Percentiles rank a stretch among this genome's conserved stretches.
Evolutionary conservation across 345 rosid species (phyloP).

Genomic region (Geranium rotundifolium): DNA sequence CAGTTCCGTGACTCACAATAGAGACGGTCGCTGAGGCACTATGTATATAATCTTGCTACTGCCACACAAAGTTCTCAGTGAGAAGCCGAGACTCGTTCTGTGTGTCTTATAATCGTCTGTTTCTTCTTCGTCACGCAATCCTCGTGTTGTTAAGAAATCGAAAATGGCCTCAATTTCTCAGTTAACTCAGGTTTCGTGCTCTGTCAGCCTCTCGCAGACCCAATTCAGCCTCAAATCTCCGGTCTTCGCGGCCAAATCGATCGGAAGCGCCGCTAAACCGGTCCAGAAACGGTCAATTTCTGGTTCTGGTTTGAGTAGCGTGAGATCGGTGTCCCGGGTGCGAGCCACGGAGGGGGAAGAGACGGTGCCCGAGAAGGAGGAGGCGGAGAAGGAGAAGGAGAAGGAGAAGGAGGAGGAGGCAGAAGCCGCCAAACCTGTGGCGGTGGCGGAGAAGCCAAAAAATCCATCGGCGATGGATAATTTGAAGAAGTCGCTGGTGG

Average conservation of each 20-base stretch:
- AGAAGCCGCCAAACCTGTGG: too few species aligned
- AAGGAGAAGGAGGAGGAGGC: too few species aligned
- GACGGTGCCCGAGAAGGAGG: conserved; percentile 12
- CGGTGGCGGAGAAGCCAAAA: conserved; percentile 8
- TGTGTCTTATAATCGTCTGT: too few species aligned
- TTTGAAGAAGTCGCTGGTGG: conserved; percentile 54
- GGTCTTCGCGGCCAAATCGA: not conserved
- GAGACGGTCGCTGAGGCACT: too few species aligned
- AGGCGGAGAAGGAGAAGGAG: too few species aligned
- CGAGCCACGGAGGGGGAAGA: conserved; percentile 8
- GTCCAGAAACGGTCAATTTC: not conserved
- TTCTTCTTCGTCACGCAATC: not conserved
- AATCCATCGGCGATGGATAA: conserved; percentile 36
- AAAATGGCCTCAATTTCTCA: conserved; percentile 12
- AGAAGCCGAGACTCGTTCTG: too few species aligned
- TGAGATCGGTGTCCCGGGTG: conserved; percentile 8
- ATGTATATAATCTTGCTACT: too few species aligned
- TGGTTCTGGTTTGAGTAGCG: not conserved
- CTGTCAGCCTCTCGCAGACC: not conserved
- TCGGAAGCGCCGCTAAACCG: not conserved
- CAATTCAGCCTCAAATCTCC: not conserved
- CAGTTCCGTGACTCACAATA: too few species aligned
- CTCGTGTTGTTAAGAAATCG: not conserved
- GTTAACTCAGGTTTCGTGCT: conserved; percentile 6
- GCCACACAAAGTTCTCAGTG: too few species aligned